Base-by-base conservation (phyloP, 495 filamentous ascomycete genomes). In the Pseudomonodictys pantanalensis region DNA sequence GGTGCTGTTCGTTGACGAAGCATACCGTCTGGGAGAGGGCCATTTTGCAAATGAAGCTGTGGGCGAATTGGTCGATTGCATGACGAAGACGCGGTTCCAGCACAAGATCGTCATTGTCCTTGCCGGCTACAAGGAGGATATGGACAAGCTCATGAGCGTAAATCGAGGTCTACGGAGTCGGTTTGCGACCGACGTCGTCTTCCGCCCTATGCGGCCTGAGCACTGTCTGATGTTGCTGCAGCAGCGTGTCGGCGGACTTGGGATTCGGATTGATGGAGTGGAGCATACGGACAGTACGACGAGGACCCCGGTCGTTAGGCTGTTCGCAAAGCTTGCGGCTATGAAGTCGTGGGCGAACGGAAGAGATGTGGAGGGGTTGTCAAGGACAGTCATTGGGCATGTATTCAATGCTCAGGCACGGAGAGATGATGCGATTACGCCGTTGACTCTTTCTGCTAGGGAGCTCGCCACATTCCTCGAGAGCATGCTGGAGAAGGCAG, bases 1-100 rank as follows among this genome's bases (percentile, higher is more conserved):
- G 45, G 56, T 60, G 1, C 56, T 60, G 1, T 52, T 60, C 48
- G 33, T 60, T 17, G 56, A 60, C 26, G 56, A 60, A 53, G 56
- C 56, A 1, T 53, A 60, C 18, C 56, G 48, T 2, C 2, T 60
- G 30, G 6, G 8, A 2, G 1, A 52, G 12, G 33, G 47, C 23
- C 2, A n/a, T 2, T 54, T 42, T 33, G 48, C 26, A 11, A 1
- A 23, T 1, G 56, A 60, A 38, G 56, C 56, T 8, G 49, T 53
- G 30, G 33, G 35, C 3, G 56, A 60, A 22, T 23, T 60, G 25
- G 29, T 53, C 6, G 30, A 60, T 30, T 44, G 2, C 39, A 29
- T 60, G 12, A 53, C 30, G 5, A 53, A 43, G 18, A 11, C 15
- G n/a, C 6, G 20, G n/a, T 49, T 39, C 25, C 25, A 7, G 47